Percentiles rank a stretch among this genome's conserved stretches.
These are phyloP conservation scores for Leccinellum rugosiceps DNA, from an alignment of 768 basidiomycete species.

Conservation along the genomic window DNA sequence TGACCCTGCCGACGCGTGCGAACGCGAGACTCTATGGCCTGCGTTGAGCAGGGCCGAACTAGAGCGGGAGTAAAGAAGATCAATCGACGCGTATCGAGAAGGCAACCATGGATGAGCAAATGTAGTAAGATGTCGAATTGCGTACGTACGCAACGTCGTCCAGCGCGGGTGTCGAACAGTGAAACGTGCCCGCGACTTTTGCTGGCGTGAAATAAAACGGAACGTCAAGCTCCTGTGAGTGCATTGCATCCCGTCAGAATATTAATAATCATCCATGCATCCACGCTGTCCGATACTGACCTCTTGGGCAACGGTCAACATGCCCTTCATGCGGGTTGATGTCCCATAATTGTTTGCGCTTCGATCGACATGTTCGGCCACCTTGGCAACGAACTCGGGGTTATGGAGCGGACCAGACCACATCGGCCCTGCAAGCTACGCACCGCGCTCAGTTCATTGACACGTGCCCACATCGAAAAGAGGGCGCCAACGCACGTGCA, in stretches of 20 bases:
- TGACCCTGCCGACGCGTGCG: constrained; percentile 86
- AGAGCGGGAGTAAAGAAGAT: background rate
- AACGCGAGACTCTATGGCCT: constrained; percentile 81
- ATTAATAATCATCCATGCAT: background rate
- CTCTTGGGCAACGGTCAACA: constrained; percentile 88
- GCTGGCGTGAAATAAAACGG: constrained; percentile 90
- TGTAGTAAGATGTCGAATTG: background rate
- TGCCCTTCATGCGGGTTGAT: constrained; percentile 84
- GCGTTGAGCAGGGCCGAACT: constrained; percentile 90
- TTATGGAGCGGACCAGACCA: constrained; percentile 92
- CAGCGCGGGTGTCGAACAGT: constrained; percentile 73
- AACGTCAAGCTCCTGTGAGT: constrained; percentile 60
- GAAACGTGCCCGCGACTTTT: constrained; percentile 77
- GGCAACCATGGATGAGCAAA: background rate
- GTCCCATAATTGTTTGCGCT: constrained; percentile 73
- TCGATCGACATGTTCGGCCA: constrained; percentile 67
- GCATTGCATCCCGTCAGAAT: background rate
- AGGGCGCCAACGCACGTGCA: constrained; percentile 62
- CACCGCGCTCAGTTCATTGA: background rate
- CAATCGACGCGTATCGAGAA: background rate
- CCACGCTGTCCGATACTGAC: constrained; percentile 40
- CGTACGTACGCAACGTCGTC: constrained; percentile 67
- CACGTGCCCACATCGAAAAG: background rate
- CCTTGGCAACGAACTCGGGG: constrained; percentile 63
- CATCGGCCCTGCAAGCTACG: constrained; percentile 90